Evolutionary conservation across 176 grass and related monocot genomes (phyloP).

Genomic region (Olyra latifolia): DNA sequence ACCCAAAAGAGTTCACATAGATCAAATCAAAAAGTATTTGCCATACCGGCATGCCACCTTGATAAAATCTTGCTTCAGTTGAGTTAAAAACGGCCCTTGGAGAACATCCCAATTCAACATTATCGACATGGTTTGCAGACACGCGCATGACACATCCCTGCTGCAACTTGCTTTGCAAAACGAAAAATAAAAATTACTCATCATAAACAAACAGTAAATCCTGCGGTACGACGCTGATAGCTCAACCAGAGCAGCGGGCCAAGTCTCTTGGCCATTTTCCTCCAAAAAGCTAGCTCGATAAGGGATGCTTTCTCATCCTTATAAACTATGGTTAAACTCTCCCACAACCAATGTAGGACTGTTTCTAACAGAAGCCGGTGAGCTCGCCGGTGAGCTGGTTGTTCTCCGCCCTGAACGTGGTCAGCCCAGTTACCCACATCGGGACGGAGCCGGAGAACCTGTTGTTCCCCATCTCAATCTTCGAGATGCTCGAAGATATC

Average conservation of each 20-base stretch:
- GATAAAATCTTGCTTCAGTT: background rate
- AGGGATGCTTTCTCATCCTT: too few relatives aligned
- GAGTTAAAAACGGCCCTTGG: background rate
- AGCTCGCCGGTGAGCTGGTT: conserved; percentile 56
- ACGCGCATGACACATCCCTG: background rate
- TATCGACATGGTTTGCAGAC: background rate
- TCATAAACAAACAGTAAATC: too few relatives aligned
- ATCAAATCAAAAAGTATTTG: background rate
- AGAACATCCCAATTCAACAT: background rate
- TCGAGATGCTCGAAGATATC: conserved; percentile 29
- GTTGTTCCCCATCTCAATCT: conserved; percentile 69
- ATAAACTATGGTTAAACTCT: too few relatives aligned
- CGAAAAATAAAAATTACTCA: too few relatives aligned
- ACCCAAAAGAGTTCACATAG: background rate
- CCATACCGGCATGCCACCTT: background rate
- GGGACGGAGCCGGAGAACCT: conserved; percentile 59
- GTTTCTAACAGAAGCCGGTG: too few relatives aligned
- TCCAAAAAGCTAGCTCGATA: too few relatives aligned
- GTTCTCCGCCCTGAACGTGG: conserved; percentile 51
- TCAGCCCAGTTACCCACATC: background rate
- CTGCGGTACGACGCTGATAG: too few relatives aligned
- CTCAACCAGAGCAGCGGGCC: too few relatives aligned
- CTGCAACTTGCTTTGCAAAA: background rate
- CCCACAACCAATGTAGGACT: too few relatives aligned
- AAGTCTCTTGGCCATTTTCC: too few relatives aligned